Conservation (phyloP, 495 filamentous ascomycete species). For the Endocarpon pusillum region DNA sequence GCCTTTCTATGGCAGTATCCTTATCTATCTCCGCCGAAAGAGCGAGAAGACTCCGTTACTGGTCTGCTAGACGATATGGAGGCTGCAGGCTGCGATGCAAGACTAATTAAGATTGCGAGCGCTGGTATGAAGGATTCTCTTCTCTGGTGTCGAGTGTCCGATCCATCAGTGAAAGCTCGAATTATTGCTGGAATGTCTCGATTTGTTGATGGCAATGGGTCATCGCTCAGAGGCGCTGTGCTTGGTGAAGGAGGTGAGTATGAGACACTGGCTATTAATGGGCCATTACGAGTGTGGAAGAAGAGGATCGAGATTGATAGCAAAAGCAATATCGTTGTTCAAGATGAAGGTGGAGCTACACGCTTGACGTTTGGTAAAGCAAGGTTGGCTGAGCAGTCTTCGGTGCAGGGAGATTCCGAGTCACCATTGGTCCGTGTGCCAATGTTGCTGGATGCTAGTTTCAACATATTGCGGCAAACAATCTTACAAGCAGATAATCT, state of each 20-base stretch:
- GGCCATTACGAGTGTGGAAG: slow-evolving; percentile 55
- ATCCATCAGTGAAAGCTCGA: slow-evolving; percentile 27
- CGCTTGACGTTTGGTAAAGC: too few relatives aligned
- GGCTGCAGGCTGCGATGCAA: slow-evolving; percentile 53
- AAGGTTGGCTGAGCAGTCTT: too few relatives aligned
- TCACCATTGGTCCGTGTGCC: too few relatives aligned
- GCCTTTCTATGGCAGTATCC: slow-evolving; percentile 87
- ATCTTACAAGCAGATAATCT: too few relatives aligned
- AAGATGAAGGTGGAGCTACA: slow-evolving; percentile 51
- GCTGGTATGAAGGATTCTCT: slow-evolving; percentile 69
- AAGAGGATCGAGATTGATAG: slow-evolving; percentile 47
- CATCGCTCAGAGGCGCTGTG: slow-evolving; percentile 38
- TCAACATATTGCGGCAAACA: too few relatives aligned
- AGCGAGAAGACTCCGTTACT: slow-evolving; percentile 5
- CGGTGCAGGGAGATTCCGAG: too few relatives aligned
- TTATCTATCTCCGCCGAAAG: slow-evolving; percentile 34
- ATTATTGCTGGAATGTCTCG: slow-evolving; percentile 46
- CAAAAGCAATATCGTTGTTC: slow-evolving; percentile 31
- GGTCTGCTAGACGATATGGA: slow-evolving; percentile 69
- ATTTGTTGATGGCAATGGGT: slow-evolving; percentile 37
- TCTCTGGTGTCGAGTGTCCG: slow-evolving; percentile 67
- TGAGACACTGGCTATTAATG: slow-evolving; percentile 79
- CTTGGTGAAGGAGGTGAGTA: slow-evolving; percentile 93
- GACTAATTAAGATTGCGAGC: slow-evolving; percentile 87
- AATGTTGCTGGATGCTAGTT: too few relatives aligned